Percentiles rank a stretch among this genome's conserved stretches.
Conservation (phyloP, 805 yeast species). For the Wickerhamiella azymoides region DNA sequence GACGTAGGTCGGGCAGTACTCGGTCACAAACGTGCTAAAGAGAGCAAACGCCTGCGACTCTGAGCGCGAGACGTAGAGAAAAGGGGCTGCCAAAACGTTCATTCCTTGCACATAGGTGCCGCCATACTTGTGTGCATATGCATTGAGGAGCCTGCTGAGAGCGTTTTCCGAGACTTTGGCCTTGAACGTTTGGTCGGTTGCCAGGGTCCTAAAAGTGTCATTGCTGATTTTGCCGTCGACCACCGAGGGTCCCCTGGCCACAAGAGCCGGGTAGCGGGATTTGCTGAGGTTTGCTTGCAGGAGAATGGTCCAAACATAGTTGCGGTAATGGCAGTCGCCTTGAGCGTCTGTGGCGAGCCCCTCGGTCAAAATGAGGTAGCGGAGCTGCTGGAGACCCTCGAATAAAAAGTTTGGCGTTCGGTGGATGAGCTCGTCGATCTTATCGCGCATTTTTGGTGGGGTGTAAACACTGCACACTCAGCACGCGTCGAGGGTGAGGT, state of each 20-base stretch:
- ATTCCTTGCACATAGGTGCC: constrained; percentile 60
- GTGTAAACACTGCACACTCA: not conserved
- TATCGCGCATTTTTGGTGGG: constrained; percentile 25
- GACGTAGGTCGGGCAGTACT: constrained; percentile 63
- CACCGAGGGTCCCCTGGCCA: constrained; percentile 43
- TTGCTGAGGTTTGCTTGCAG: constrained; percentile 46
- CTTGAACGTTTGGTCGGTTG: constrained; percentile 55
- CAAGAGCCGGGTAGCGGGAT: constrained; percentile 41
- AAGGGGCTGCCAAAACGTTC: constrained; percentile 77
- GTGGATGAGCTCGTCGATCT: constrained; percentile 35
- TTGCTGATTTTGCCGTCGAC: constrained; percentile 59
- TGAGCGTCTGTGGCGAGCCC: constrained; percentile 21
- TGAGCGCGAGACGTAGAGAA: constrained; percentile 56
- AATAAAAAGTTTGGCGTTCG: constrained; percentile 30
- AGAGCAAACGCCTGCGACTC: constrained; percentile 79
- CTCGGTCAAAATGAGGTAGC: constrained; percentile 38
- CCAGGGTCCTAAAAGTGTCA: constrained; percentile 75
- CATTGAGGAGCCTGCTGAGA: constrained; percentile 53
- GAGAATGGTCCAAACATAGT: constrained; percentile 70
- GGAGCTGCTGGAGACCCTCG: constrained; percentile 39
- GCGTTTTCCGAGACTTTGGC: constrained; percentile 54
- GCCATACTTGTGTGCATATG: constrained; percentile 36
- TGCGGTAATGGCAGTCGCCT: constrained; percentile 48
- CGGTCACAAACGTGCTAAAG: constrained; percentile 45
- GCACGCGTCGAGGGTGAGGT: no score